Evolutionary conservation across 139 green algal species (phyloP).

Genomic region (Limnomonas spitsbergensis): DNA sequence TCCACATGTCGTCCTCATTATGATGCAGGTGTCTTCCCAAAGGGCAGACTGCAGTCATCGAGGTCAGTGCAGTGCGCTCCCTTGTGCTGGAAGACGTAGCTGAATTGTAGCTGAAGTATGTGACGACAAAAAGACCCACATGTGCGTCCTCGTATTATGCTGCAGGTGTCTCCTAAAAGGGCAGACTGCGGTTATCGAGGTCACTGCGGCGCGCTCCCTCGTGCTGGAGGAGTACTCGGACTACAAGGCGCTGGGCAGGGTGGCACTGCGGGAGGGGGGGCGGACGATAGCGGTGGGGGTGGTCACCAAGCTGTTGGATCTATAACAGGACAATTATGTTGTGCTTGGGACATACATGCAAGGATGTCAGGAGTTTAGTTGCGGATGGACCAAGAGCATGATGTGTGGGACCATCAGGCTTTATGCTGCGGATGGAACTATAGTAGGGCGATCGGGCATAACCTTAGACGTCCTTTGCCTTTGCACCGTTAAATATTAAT

Average conservation of each 20-base stretch:
- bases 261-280: constrained; percentile 80
- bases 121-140: no score
- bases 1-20: no score
- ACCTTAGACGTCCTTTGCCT: no score
- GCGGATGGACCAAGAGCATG: neutral
- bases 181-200: constrained; percentile 76
- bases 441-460: neutral
- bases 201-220: constrained; percentile 58
- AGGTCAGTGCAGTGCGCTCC: no score
- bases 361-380: neutral
- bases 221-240: constrained; percentile 76
- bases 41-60: no score
- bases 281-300: constrained; percentile 87
- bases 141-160: no score
- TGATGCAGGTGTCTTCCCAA: no score
- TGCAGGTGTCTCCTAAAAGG: constrained; percentile 64
- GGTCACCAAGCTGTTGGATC: constrained; percentile 56
- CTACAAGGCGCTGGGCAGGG: constrained; percentile 71
- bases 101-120: no score
- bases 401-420: neutral
- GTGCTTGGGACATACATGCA: neutral
- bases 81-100: no score
- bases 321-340: no score
- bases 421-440: neutral
- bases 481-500: no score